These are phyloP conservation scores for Cornus controversa DNA, from an alignment of 148 eudicot genomes.

Conservation along the genomic window DNA sequence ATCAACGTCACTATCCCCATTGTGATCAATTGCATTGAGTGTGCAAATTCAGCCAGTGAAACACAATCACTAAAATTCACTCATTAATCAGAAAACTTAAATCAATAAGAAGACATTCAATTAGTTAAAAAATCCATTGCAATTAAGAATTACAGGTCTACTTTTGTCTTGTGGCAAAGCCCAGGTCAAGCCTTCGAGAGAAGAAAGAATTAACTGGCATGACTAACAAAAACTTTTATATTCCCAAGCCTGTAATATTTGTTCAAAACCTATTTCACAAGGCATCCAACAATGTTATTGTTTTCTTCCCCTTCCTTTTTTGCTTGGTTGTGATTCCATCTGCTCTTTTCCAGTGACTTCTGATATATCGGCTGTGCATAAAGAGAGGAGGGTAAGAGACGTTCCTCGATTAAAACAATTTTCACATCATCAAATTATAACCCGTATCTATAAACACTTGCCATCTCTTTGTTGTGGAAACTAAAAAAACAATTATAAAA, in stretches of 20 bases:
- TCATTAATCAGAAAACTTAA: neutral
- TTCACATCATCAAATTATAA: neutral
- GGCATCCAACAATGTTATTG: slow-evolving; percentile 39
- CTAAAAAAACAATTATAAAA: neutral
- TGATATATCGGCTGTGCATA: slow-evolving; percentile 73
- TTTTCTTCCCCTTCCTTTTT: slow-evolving; percentile 94
- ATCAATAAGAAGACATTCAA: neutral
- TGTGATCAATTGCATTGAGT: too few species aligned
- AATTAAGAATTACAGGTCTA: too few species aligned
- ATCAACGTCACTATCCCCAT: too few species aligned
- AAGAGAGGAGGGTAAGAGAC: neutral
- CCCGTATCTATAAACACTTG: too few species aligned
- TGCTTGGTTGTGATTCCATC: slow-evolving; percentile 68
- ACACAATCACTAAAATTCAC: neutral
- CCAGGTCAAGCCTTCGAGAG: too few species aligned
- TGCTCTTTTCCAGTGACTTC: slow-evolving; percentile 90
- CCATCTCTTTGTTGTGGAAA: too few species aligned
- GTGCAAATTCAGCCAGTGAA: neutral
- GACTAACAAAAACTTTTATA: neutral
- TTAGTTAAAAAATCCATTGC: neutral
- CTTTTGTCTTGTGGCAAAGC: too few species aligned
- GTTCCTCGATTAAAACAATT: neutral
- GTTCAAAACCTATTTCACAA: neutral
- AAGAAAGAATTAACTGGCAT: neutral
- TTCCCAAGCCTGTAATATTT: neutral